Conservation (phyloP, 495 filamentous ascomycete genomes). For the Aspergillus saccharolyticus region DNA sequence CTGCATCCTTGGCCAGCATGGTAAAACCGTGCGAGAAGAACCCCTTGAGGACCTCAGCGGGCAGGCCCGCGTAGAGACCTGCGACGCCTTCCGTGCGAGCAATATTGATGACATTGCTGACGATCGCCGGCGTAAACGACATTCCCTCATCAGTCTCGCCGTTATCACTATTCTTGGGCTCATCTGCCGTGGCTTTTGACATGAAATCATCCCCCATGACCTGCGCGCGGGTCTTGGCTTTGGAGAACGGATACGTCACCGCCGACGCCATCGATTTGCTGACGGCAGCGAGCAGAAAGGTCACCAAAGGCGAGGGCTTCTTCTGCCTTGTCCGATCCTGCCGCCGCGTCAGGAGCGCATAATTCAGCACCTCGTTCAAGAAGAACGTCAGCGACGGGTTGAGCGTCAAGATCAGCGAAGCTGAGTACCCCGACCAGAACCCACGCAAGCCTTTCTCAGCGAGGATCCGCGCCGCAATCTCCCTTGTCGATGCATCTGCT, state of each 20-base stretch:
- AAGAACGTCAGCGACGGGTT: conserved; percentile 88
- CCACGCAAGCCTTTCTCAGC: conserved; percentile 68
- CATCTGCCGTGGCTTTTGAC: neutral
- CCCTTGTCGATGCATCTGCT: conserved; percentile 31
- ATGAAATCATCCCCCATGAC: conserved; percentile 27
- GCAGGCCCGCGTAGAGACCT: conserved; percentile 72
- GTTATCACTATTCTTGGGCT: conserved; percentile 6
- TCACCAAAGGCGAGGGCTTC: conserved; percentile 48
- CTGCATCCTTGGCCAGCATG: conserved; percentile 81
- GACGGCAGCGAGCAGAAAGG: conserved; percentile 72
- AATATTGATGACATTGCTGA: conserved; percentile 59
- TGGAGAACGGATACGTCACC: conserved; percentile 80
- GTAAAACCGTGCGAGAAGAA: conserved; percentile 85
- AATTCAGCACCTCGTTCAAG: conserved; percentile 66
- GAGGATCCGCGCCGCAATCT: conserved; percentile 60
- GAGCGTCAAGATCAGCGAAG: conserved; percentile 70
- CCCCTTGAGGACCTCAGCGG: conserved; percentile 72
- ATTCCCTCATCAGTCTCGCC: conserved; percentile 17
- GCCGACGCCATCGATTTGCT: conserved; percentile 76
- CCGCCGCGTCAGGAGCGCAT: conserved; percentile 44
- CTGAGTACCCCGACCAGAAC: conserved; percentile 90
- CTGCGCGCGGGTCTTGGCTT: conserved; percentile 75
- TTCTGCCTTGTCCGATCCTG: conserved; percentile 29
- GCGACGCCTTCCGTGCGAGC: conserved; percentile 59
- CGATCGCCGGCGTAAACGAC: conserved; percentile 48